Conservation (phyloP, 495 filamentous ascomycete genomes). For the Bacidia gigantensis region DNA sequence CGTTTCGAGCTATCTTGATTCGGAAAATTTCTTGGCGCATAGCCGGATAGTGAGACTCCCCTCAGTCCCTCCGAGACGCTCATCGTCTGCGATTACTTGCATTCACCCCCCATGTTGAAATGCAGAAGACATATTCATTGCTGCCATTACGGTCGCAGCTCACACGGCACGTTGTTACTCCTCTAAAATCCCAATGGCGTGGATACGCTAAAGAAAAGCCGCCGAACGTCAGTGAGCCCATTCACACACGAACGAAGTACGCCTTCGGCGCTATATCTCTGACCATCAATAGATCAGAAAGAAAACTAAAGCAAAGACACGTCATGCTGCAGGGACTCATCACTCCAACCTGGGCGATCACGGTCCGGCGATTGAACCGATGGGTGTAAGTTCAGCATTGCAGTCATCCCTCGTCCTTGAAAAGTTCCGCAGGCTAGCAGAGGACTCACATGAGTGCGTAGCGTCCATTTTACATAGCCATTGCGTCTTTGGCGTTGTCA, state of each 20-base stretch:
- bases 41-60: too few relatives aligned
- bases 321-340: slow-evolving; percentile 10
- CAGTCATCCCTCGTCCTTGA: neutral
- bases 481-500: slow-evolving; percentile 42
- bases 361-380: slow-evolving; percentile 44
- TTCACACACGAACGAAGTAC: neutral
- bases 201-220: slow-evolving; percentile 7
- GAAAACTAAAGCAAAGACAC: too few relatives aligned
- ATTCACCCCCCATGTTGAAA: too few relatives aligned
- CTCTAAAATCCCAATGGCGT: slow-evolving; percentile 5
- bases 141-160: slow-evolving; percentile 5
- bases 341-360: slow-evolving; percentile 25
- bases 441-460: slow-evolving; percentile 15
- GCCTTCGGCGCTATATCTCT: slow-evolving; percentile 7
- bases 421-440: neutral
- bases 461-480: slow-evolving; percentile 51
- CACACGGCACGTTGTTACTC: slow-evolving; percentile 2
- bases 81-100: too few relatives aligned
- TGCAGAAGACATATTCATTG: neutral
- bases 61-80: too few relatives aligned
- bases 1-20: too few relatives aligned
- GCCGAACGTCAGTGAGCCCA: slow-evolving; percentile 7
- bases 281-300: too few relatives aligned
- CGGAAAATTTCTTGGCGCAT: too few relatives aligned
- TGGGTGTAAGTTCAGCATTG: slow-evolving; percentile 43